These are phyloP conservation scores for Monosporascus sp. DNA, from an alignment of 2,329 filamentous ascomycete species.

Conservation along the genomic window DNA sequence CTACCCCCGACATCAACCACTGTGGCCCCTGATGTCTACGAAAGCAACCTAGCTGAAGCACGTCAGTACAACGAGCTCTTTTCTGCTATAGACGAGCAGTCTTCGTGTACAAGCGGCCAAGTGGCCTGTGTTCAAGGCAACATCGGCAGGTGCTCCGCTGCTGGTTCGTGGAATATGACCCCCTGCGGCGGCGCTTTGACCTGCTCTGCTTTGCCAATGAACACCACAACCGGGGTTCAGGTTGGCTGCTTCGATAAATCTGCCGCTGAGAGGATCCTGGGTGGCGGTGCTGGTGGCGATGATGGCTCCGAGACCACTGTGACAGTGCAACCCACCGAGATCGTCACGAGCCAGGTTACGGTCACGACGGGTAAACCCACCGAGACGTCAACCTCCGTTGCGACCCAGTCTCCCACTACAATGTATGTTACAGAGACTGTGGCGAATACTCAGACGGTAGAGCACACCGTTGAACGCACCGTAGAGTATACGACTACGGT, in stretches of 20 bases:
- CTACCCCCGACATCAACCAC: conserved; percentile 32
- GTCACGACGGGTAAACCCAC: conserved; percentile 8
- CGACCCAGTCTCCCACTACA: neutral
- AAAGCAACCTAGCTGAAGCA: conserved; percentile 40
- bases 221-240: conserved; percentile 39
- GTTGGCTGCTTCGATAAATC: conserved; percentile 41
- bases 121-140: conserved; percentile 49
- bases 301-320: conserved; percentile 3
- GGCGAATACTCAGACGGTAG: neutral
- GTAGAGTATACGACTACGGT: neutral
- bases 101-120: conserved; percentile 42
- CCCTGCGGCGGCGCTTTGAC: conserved; percentile 29
- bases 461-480: neutral
- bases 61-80: conserved; percentile 44
- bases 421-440: neutral
- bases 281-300: conserved; percentile 10
- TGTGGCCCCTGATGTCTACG: conserved; percentile 36
- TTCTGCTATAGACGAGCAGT: conserved; percentile 35
- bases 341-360: conserved; percentile 6
- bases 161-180: conserved; percentile 37
- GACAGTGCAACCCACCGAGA: conserved; percentile 1
- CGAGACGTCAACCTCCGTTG: neutral
- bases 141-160: conserved; percentile 39
- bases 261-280: conserved; percentile 39
- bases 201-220: conserved; percentile 53